Evolutionary conservation across 305 asterid species (phyloP).

Genomic region (Fraxinus albicans): DNA sequence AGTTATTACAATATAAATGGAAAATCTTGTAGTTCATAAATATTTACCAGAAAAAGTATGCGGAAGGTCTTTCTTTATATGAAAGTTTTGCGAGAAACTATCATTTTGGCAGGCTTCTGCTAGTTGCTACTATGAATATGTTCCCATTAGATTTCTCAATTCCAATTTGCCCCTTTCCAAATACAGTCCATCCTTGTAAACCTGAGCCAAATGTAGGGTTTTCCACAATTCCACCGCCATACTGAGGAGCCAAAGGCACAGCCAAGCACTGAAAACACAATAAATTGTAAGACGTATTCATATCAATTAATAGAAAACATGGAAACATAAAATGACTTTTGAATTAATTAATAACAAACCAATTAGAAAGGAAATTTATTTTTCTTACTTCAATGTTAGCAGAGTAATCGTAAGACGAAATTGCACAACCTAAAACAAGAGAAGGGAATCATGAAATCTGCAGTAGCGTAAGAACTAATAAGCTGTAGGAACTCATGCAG

Average conservation of each 20-base stretch:
- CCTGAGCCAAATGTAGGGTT: constrained; percentile 37
- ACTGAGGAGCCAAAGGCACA: constrained; percentile 43
- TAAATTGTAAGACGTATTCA: background rate
- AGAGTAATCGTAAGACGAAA: constrained; percentile 34
- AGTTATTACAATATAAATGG: background rate
- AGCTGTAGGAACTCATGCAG: background rate
- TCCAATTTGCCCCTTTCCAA: constrained; percentile 31
- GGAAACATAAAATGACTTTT: background rate
- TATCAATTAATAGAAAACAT: background rate
- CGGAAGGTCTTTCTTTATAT: constrained; percentile 28
- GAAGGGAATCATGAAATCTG: background rate
- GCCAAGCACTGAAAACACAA: constrained; percentile 36
- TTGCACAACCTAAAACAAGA: background rate
- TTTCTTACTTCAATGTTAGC: constrained; percentile 39
- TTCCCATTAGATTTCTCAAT: constrained; percentile 29
- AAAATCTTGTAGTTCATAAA: background rate
- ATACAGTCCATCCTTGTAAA: constrained; percentile 27
- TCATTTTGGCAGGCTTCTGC: constrained; percentile 21
- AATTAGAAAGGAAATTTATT: background rate
- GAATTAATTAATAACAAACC: too few species aligned
- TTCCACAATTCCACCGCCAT: constrained; percentile 38
- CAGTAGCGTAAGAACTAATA: background rate
- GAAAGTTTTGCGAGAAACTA: constrained; percentile 31
- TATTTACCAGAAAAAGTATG: constrained; percentile 45
- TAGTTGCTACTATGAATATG: constrained; percentile 37